Evolutionary conservation across 169 alveolate genomes (phyloP).

Genomic region (Plasmodium adleri): DNA sequence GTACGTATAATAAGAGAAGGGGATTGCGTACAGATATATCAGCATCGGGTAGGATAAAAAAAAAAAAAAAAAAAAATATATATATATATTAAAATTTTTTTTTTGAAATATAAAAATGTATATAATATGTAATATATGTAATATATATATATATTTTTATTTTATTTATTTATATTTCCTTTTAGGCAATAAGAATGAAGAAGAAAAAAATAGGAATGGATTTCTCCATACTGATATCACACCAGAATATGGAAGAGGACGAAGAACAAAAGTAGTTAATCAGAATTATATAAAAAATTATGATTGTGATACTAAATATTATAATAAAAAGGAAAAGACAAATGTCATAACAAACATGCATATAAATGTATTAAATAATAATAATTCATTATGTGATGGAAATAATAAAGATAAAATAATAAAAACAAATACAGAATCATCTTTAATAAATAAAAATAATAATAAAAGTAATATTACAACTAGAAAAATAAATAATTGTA

Average conservation of each 20-base stretch:
- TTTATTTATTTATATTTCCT: not conserved
- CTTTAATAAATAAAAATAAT: not conserved
- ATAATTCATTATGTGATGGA: not conserved
- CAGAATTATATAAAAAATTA: conserved; percentile 39
- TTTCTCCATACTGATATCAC: conserved; percentile 7
- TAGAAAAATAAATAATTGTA: not conserved
- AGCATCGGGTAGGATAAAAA: too few species aligned
- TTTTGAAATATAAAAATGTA: not conserved
- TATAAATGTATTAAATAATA: not conserved
- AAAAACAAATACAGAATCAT: conserved; percentile 1
- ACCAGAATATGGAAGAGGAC: conserved; percentile 44
- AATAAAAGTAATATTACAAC: conserved; percentile 13
- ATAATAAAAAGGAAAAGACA: conserved; percentile 14
- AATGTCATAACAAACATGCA: not conserved
- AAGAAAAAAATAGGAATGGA: conserved; percentile 15
- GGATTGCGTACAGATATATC: too few species aligned
- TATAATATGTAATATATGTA: not conserved
- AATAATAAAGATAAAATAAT: conserved; percentile 11
- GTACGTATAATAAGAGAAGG: too few species aligned
- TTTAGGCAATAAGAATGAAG: conserved; percentile 21
- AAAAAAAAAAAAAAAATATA: too few species aligned
- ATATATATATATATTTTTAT: not conserved
- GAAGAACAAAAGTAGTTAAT: conserved; percentile 25
- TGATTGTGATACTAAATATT: conserved; percentile 13
- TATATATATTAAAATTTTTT: too few species aligned